These are phyloP conservation scores for Exobasidium rhododendri DNA, from an alignment of 1,284 basidiomycete genomes.

Conservation along the genomic window DNA sequence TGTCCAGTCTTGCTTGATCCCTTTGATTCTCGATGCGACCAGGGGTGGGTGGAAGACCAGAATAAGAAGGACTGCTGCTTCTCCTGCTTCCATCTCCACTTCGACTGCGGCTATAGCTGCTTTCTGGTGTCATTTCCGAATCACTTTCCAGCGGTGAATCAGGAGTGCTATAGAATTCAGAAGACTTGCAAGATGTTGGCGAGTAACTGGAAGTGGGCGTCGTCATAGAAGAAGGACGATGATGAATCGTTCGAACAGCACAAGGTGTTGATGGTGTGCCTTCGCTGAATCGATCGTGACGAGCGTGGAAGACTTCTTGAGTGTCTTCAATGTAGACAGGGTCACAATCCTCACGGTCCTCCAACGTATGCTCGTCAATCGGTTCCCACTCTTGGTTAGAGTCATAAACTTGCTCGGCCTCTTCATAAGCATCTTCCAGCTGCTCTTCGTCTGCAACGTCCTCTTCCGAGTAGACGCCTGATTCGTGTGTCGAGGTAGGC, in stretches of 20 bases:
- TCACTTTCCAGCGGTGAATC: conserved; percentile 22
- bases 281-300: conserved; percentile 1
- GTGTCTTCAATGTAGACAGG: too few relatives aligned
- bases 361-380: too few relatives aligned
- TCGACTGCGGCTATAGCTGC: conserved; percentile 33
- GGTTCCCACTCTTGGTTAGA: too few relatives aligned
- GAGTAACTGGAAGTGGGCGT: conserved; percentile 14
- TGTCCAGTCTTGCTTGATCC: neutral
- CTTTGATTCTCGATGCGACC: neutral
- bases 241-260: too few relatives aligned
- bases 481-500: conserved; percentile 20
- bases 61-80: conserved; percentile 39
- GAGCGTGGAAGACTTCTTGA: neutral
- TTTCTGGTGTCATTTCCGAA: conserved; percentile 26
- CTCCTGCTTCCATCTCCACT: conserved; percentile 23
- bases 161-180: conserved; percentile 17
- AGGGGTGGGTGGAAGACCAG: conserved; percentile 40
- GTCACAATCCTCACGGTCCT: too few relatives aligned
- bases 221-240: conserved; percentile 15
- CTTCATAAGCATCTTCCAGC: neutral
- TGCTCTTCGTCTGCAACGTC: neutral
- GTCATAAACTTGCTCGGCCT: conserved; percentile 19
- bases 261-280: conserved; percentile 21
- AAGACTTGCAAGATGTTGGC: conserved; percentile 21
- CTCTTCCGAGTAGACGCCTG: conserved; percentile 15